Evolutionary conservation across 805 yeast species (phyloP).

Genomic region (Candida multigemmis): DNA sequence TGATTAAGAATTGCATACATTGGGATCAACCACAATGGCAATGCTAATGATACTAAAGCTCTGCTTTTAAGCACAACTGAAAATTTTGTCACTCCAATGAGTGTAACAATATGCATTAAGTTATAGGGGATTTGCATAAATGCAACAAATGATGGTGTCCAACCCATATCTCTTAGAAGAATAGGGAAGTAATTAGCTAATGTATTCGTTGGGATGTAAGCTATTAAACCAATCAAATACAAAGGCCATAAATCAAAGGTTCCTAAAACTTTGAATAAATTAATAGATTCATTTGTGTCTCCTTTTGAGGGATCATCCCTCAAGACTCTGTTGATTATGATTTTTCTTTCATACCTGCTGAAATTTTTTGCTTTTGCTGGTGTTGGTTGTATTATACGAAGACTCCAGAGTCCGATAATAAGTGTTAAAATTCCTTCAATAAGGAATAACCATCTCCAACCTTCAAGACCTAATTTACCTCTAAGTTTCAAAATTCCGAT

Average conservation of each 20-base stretch:
- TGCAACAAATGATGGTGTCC: constrained; percentile 11
- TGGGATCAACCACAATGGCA: constrained; percentile 22
- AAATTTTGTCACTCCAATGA: constrained; percentile 25
- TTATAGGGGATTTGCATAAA: constrained; percentile 13
- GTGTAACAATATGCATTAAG: constrained; percentile 22
- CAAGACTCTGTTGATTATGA: constrained; percentile 47
- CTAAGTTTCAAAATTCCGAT: constrained; percentile 46
- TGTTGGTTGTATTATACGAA: constrained; percentile 43
- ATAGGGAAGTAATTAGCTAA: constrained; percentile 36
- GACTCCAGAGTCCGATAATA: constrained; percentile 35
- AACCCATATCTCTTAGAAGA: constrained; percentile 27
- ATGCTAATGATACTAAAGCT: constrained; percentile 14
- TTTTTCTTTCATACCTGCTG: constrained; percentile 45
- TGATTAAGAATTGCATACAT: too few relatives aligned
- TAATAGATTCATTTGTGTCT: constrained; percentile 46
- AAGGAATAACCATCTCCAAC: constrained; percentile 59
- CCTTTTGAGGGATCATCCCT: constrained; percentile 58
- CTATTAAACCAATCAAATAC: constrained; percentile 33
- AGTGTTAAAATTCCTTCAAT: constrained; percentile 53
- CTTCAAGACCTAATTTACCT: constrained; percentile 33
- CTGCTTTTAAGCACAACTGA: constrained; percentile 24
- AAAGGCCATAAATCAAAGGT: constrained; percentile 54
- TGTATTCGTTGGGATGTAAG: constrained; percentile 8
- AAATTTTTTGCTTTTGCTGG: constrained; percentile 40
- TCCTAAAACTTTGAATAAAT: constrained; percentile 27